Evolutionary conservation across 768 basidiomycete species (phyloP).

Genomic region (Lentinula boryana): DNA sequence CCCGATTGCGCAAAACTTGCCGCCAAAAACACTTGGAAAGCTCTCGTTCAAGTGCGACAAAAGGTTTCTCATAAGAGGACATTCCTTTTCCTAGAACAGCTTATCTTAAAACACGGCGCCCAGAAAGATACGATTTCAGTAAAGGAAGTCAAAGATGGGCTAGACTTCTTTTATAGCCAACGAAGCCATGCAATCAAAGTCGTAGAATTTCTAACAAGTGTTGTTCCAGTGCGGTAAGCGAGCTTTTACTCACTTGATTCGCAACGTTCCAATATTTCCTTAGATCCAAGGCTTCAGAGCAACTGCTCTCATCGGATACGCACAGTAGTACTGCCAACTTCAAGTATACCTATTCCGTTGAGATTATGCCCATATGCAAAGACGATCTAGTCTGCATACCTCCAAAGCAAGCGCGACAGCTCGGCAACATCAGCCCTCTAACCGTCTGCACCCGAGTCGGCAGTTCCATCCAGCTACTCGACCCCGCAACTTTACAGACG

Average conservation of each 20-base stretch:
- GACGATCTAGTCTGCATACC: conserved; percentile 95
- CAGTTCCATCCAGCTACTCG: conserved; percentile 85
- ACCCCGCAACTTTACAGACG: conserved; percentile 78
- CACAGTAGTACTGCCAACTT: conserved; percentile 92
- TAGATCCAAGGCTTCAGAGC: conserved; percentile 91
- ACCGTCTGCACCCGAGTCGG: conserved; percentile 88
- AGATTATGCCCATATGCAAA: conserved; percentile 95
- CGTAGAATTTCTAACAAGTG: conserved; percentile 86
- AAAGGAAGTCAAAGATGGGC: conserved; percentile 88
- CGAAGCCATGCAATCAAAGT: conserved; percentile 93
- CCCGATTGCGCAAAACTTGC: conserved; percentile 90
- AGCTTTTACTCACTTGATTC: neutral
- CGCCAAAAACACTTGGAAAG: conserved; percentile 99
- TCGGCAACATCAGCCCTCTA: conserved; percentile 87
- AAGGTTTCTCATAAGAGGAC: conserved; percentile 98
- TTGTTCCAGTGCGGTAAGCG: conserved; percentile 81
- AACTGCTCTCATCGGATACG: conserved; percentile 87
- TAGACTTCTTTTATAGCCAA: conserved; percentile 95
- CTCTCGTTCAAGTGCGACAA: conserved; percentile 96
- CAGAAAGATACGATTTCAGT: conserved; percentile 95
- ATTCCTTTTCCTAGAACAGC: conserved; percentile 94
- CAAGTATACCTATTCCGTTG: conserved; percentile 97
- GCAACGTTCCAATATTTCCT: neutral
- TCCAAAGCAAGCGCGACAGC: conserved; percentile 67
- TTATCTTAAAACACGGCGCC: conserved; percentile 93